Evolutionary conservation across 176 grass and related monocot species (phyloP), one percentile per base, ranked within the genome.

Genomic region (Oryza brachyantha): DNA sequence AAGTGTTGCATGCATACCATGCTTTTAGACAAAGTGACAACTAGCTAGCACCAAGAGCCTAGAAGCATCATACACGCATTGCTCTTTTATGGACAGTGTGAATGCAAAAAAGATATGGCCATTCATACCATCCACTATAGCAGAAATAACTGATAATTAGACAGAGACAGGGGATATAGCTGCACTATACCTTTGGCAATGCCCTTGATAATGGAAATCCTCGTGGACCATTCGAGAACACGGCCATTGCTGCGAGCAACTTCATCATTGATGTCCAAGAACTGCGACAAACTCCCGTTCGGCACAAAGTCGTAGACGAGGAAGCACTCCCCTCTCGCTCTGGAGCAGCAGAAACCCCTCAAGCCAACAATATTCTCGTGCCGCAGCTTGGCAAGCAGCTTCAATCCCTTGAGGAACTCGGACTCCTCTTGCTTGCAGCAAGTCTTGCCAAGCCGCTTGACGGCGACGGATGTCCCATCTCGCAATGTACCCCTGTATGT

Each of bases 121-220:
- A 41, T 40, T 57, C 65, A 17, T 36, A 54, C 34, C 5, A 59
- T 37, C 22, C 7, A 48, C 72, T 21, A 58, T 11, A 72, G 27
- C 36, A 60, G 34, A 70, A 65, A 59, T 26, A 77, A 46, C 7
- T 62, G 64, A 74, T 54, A 13, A 68, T 28, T 57, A 25, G 71
- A 85, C 9, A 62, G 74, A 52, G 81, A 88, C 42, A 84, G 66
- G 40, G 61, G 21, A 80, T 25, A 79, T 4, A 81, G 68, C 31
- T 80, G 68, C 78, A 86, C 25, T 68, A 29, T 81, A 98, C 96
- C 96, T 98, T 89, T 93, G 63, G 96, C 92, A 66, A 98, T 87
- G 72, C 90, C 96, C 69, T 84, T 93, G 85, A 94, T 89, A 71
- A 98, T 93, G 66, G 88, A 91, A 77, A 98, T 84, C 80, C 96